Conservation (phyloP, 2,329 filamentous ascomycete species). For the Aspergillus neoniger region DNA sequence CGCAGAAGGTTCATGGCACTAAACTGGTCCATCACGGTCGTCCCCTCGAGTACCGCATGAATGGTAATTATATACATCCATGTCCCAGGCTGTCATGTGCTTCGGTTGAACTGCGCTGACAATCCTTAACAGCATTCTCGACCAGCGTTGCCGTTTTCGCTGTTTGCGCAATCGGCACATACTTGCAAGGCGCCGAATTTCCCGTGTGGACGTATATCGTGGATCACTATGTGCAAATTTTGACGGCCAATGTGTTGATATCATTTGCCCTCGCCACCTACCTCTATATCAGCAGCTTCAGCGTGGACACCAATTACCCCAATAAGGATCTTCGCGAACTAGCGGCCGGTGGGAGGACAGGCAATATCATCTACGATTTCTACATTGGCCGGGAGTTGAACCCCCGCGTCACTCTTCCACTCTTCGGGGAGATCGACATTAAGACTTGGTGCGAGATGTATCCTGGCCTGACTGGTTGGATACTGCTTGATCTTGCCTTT, state of each 20-base stretch:
- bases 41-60: constrained; percentile 75
- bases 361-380: constrained; percentile 88
- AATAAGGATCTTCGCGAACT: constrained; percentile 72
- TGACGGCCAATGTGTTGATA: constrained; percentile 78
- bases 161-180: constrained; percentile 69
- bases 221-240: constrained; percentile 80
- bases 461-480: constrained; percentile 83
- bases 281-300: constrained; percentile 78
- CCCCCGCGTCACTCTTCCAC: constrained; percentile 64
- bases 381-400: constrained; percentile 93
- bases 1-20: constrained; percentile 66
- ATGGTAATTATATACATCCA: constrained; percentile 51
- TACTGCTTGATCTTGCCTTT: constrained; percentile 78
- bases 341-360: constrained; percentile 73
- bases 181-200: constrained; percentile 74
- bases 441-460: constrained; percentile 85
- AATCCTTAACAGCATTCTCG: constrained; percentile 60
- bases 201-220: constrained; percentile 85
- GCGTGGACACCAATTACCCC: constrained; percentile 58
- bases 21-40: constrained; percentile 65
- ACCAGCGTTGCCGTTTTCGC: constrained; percentile 69
- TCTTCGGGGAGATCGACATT: constrained; percentile 71
- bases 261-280: constrained; percentile 70
- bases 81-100: neutral
- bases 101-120: neutral